Base-by-base conservation (phyloP, 148 eudicot genomes). In the Camellia granthamiana region DNA sequence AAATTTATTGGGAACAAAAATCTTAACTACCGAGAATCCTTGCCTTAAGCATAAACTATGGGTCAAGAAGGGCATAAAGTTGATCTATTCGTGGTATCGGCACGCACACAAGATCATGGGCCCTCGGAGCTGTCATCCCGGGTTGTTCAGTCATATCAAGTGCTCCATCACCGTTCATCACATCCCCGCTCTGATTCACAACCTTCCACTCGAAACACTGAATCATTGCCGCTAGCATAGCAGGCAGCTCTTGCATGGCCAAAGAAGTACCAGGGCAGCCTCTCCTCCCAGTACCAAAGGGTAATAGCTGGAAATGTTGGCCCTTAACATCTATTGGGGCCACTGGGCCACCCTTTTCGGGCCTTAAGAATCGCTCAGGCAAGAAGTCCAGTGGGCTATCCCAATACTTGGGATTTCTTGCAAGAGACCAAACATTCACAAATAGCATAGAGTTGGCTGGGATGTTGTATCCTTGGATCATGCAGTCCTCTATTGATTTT, bases 181-280 rank as follows among this genome's bases (percentile, higher is more conserved):
- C 41, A 7, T 14, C 49, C 12, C 47, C 71, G 4, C 43, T 38
- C 47, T 3, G 47, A 67, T 41, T 46, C 49, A 5, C 10, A 47
- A 79, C 71, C 51, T 81, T 82, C 86, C 86, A 86, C 2, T 86
- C 82, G 42, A 86, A 83, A 60, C 86, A 83, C 30, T 81, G 88
- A 11, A 86, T 56, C 52, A 81, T 69, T 0, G 84, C 70, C 10
- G 84, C 86, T 15, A 83, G 6, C 6, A 66, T 71, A n/a, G 83
- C 11, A 0, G 59, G 78, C 18, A 83, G 51, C 19, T 69, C 73
- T 12, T 74, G 62, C 71, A 76, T 18, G 15, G 84, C 86, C 41
- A 86, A 56, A 12, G 52, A 2, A 5, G 54, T 77, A 7, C 88
- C 88, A 0, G 86, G 88, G 68, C 86, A 86, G 23, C 65, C 82